These are phyloP conservation scores for Saturnispora hagleri DNA, from an alignment of 805 yeast species.

Conservation along the genomic window DNA sequence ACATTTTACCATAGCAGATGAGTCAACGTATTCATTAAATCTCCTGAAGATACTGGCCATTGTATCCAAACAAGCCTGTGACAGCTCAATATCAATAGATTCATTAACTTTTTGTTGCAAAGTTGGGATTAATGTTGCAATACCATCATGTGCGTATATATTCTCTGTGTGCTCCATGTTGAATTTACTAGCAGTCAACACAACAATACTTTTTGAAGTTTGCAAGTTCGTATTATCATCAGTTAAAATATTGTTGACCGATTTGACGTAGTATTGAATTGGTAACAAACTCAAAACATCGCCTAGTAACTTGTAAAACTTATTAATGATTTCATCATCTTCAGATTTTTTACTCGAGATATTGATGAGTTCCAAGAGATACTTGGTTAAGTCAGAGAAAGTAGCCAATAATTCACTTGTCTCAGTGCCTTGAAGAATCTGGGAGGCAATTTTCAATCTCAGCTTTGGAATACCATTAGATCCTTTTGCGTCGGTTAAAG, in stretches of 20 bases:
- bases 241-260: slow-evolving; percentile 39
- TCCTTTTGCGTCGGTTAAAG: slow-evolving; percentile 34
- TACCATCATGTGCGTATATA: slow-evolving; percentile 39
- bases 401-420: slow-evolving; percentile 15
- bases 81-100: slow-evolving; percentile 37
- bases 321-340: slow-evolving; percentile 30
- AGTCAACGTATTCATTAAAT: slow-evolving; percentile 45
- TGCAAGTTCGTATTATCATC: slow-evolving; percentile 33
- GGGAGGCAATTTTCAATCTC: slow-evolving; percentile 30
- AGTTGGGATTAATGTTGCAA: slow-evolving; percentile 41
- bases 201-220: slow-evolving; percentile 52
- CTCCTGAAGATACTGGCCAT: slow-evolving; percentile 53
- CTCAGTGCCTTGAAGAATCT: slow-evolving; percentile 22
- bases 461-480: slow-evolving; percentile 37
- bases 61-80: slow-evolving; percentile 64
- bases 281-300: slow-evolving; percentile 66
- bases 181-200: slow-evolving; percentile 58
- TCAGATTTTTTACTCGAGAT: slow-evolving; percentile 19
- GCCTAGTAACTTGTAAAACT: slow-evolving; percentile 48
- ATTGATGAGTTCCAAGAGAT: slow-evolving; percentile 34
- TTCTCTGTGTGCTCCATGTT: slow-evolving; percentile 54
- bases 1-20: slow-evolving; percentile 37
- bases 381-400: slow-evolving; percentile 25
- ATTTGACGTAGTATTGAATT: slow-evolving; percentile 56
- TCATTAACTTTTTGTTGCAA: slow-evolving; percentile 34